These are phyloP conservation scores for Pseudogymnoascus sp. DNA, from an alignment of 2,329 filamentous ascomycete species.

Conservation along the genomic window DNA sequence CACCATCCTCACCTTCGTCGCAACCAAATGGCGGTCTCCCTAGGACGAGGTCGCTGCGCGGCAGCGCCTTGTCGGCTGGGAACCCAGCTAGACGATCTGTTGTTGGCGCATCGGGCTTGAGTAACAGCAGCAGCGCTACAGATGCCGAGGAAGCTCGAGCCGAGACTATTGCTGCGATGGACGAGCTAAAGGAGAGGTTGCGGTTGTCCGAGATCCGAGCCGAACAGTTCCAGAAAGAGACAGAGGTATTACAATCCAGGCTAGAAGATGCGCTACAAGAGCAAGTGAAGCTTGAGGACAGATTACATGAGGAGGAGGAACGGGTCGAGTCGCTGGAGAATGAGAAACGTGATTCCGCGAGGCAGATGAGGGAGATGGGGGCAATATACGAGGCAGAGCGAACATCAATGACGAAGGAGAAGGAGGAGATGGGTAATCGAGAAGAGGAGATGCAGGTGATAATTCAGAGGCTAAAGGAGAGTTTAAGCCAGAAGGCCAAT, in stretches of 20 bases:
- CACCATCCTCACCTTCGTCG: slow-evolving; percentile 4
- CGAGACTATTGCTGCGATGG: slow-evolving; percentile 69
- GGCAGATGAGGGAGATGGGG: slow-evolving; percentile 86
- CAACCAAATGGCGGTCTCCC: slow-evolving; percentile 10
- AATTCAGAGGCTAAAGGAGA: slow-evolving; percentile 88
- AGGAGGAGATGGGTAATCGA: slow-evolving; percentile 74
- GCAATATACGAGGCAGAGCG: slow-evolving; percentile 87
- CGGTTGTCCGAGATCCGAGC: slow-evolving; percentile 71
- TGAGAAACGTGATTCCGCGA: slow-evolving; percentile 74
- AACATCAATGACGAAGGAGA: slow-evolving; percentile 80
- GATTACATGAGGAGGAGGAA: slow-evolving; percentile 77
- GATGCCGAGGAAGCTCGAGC: slow-evolving; percentile 66
- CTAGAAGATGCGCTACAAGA: slow-evolving; percentile 80
- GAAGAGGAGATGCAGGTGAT: slow-evolving; percentile 88
- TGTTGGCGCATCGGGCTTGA: slow-evolving; percentile 25
- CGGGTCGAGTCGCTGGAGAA: slow-evolving; percentile 73
- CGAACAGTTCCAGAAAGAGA: slow-evolving; percentile 76
- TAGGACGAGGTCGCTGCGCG: slow-evolving; percentile 6
- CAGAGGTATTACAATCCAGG: slow-evolving; percentile 74
- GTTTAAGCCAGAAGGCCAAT: slow-evolving; percentile 66
- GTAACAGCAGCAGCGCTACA: slow-evolving; percentile 28
- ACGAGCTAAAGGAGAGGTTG: slow-evolving; percentile 77
- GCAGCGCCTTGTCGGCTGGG: slow-evolving; percentile 5
- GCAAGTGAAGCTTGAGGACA: slow-evolving; percentile 81
- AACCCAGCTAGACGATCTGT: slow-evolving; percentile 4